Base-by-base conservation (phyloP, 1,284 basidiomycete species). In the Naganishia cerealis region DNA sequence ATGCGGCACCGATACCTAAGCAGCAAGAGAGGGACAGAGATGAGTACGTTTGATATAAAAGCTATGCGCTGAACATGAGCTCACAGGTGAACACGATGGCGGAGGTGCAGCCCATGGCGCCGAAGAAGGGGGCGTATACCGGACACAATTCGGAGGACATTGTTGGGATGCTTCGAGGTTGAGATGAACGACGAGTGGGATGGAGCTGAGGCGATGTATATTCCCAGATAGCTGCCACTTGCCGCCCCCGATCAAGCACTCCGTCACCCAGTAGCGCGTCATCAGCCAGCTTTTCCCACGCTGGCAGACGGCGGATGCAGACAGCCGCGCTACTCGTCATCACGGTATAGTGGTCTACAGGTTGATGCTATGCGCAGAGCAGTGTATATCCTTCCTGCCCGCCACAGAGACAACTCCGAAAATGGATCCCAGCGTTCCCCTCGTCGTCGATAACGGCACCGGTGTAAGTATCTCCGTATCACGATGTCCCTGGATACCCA, bases 371-470 rank as follows among this genome's bases (percentile, higher is more conserved):
- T 18, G 42, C n/a, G 13, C 15, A 43, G 6, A 18, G 5, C 15
- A 40, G 39, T 40, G 39, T 40, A 40, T 40, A 40, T 15, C 39
- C 39, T 8, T 40, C 39, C 39, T n/a, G 15, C 39, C 39, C 39
- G 39, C 39, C 8, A 40, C 24, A 33, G 29, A 57, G n/a, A 36
- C 6, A 38, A 38, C 42, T 15, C 39, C 24, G 40, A 65, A 63
- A 26, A 69, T 68, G 67, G 67, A 67, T 40, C 29, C 57, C 3
- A 59, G 62, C n/a, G 57, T 68, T 21, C 95, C 94, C 57, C 83
- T 98, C 72, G 94, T 98, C 67, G 92, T 98, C 63, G 94, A 98
- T 79, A 97, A 97, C 75, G 95, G 95, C 80, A 98, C 95, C 61
- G 95, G 94, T 71, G 94, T 95, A 82, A 80, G 91, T 81, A 71